Base-by-base conservation (phyloP, 176 grass and related monocot species). In the Urochloa ruziziensis region DNA sequence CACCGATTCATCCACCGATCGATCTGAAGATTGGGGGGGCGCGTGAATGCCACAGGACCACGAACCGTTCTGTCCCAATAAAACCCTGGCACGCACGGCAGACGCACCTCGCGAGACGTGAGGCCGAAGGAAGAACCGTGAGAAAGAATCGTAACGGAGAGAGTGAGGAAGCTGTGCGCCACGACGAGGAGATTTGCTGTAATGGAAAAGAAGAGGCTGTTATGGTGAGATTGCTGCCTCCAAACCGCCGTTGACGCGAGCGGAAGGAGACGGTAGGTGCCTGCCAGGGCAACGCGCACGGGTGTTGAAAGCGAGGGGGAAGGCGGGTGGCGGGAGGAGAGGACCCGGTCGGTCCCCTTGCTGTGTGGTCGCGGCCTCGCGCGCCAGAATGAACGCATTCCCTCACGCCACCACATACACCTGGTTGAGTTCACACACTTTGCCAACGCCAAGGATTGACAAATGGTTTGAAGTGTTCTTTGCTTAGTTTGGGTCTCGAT, bases 161-260 rank as follows among this genome's bases (percentile, higher is more conserved):
- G n/a, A n/a, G 10, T 28, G 37, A 46, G 40, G 40, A 29, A 72
- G 69, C 69, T 49, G 68, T 48, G 25, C 30, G 19, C 47, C 27
- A 34, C 46, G 7, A 33, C 30, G 14, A 68, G 48, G 7, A 52
- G 19, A 8, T 21, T 10, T 7, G 27, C 29, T 33, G 53, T 21
- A 29, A 74, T 66, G 53, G 6, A 11, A 10, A 24, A 57, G 8
- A 9, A 12, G 56, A 49, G 42, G 28, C 11, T 27, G 44, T 53
- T 6, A 29, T 70, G 60, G 14, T 34, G 27, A 33, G 78, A 86
- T 82, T 57, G 88, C 77, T 76, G 82, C 77, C 27, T 85, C 88
- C 86, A 73, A 88, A 73, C 82, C 60, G 28, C 29, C 71, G 77
- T 81, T 85, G 82, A 89, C 88, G 52, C 40, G 25, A 13, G 21